Conservation (phyloP, 352 stramenopile genomes). For the Phytophthora quininea region DNA sequence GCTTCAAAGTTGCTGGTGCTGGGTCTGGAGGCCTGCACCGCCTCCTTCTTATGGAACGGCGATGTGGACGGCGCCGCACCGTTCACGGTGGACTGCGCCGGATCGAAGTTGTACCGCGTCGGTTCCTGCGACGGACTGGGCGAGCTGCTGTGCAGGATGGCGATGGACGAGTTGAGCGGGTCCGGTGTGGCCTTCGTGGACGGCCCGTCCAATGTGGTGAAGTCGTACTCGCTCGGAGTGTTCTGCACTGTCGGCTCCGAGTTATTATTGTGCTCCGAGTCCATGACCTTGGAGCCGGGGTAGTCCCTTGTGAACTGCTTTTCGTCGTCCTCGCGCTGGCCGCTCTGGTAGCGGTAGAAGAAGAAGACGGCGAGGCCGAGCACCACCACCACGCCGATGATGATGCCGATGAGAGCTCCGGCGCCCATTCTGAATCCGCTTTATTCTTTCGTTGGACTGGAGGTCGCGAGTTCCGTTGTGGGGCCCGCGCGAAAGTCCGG, state of each 20-base stretch:
- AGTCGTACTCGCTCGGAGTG: conserved; percentile 42
- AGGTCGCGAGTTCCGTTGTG: conserved; percentile 1
- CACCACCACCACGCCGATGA: conserved; percentile 46
- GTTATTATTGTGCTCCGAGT: conserved; percentile 12
- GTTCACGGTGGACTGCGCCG: conserved; percentile 36
- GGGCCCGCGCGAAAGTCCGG: not conserved
- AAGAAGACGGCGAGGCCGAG: conserved; percentile 45
- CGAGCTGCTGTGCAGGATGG: conserved; percentile 32
- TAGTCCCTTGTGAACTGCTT: conserved; percentile 51
- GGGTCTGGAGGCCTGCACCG: conserved; percentile 48
- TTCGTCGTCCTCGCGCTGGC: conserved; percentile 35
- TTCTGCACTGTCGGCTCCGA: conserved; percentile 33
- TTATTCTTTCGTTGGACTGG: not conserved
- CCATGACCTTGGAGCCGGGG: conserved; percentile 29
- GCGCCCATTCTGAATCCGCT: conserved; percentile 39
- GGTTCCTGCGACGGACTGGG: conserved; percentile 34
- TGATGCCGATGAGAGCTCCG: conserved; percentile 46
- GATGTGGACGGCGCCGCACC: conserved; percentile 35
- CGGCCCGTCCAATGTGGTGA: conserved; percentile 32
- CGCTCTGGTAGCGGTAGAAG: conserved; percentile 35
- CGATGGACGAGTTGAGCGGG: conserved; percentile 37
- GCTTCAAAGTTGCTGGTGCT: conserved; percentile 59
- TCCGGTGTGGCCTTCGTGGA: conserved; percentile 32
- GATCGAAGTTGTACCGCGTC: conserved; percentile 41
- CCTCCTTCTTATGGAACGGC: conserved; percentile 44